Percentiles rank a stretch among this genome's conserved stretches.
Conservation (phyloP, 1,139 yeast species). For the Arxiozyma heterogenica region DNA sequence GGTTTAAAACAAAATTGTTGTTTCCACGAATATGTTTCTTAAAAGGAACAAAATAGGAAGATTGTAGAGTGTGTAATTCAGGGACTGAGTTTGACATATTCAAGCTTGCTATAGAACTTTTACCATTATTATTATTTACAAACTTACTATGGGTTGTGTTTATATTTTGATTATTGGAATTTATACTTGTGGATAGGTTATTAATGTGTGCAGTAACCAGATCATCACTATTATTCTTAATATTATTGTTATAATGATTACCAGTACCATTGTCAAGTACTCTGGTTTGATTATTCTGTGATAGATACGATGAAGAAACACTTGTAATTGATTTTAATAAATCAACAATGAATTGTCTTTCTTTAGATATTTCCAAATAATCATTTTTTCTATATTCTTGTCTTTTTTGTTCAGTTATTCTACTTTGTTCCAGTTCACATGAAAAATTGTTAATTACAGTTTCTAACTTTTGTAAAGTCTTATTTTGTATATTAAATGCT, state of each 20-base stretch:
- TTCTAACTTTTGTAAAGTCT: conserved; percentile 1
- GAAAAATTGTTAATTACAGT: neutral
- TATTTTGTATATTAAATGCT: conserved; percentile 17
- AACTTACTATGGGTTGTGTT: neutral
- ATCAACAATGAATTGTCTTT: conserved; percentile 20
- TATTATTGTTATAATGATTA: conserved; percentile 2
- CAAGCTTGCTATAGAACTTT: neutral
- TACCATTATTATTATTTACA: neutral
- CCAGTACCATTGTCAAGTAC: conserved; percentile 4
- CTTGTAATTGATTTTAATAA: conserved; percentile 25
- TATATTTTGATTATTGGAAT: neutral
- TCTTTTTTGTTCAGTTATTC: neutral
- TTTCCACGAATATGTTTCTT: conserved; percentile 1
- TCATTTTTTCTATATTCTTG: neutral
- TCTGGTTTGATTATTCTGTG: neutral
- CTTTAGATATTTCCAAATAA: neutral
- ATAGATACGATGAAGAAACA: conserved; percentile 21
- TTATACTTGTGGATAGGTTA: neutral
- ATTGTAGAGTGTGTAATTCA: neutral
- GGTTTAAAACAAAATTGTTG: conserved; percentile 18
- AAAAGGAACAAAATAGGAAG: neutral
- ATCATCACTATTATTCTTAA: neutral
- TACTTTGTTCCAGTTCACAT: neutral
- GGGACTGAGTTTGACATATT: neutral
- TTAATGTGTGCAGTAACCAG: neutral